A percentile compares a stretch with the other conserved stretches of the same genome.
phyloP scores from a whole-genome alignment of 176 grass and related monocot species.

The Thinopyrum elongatum region DNA sequence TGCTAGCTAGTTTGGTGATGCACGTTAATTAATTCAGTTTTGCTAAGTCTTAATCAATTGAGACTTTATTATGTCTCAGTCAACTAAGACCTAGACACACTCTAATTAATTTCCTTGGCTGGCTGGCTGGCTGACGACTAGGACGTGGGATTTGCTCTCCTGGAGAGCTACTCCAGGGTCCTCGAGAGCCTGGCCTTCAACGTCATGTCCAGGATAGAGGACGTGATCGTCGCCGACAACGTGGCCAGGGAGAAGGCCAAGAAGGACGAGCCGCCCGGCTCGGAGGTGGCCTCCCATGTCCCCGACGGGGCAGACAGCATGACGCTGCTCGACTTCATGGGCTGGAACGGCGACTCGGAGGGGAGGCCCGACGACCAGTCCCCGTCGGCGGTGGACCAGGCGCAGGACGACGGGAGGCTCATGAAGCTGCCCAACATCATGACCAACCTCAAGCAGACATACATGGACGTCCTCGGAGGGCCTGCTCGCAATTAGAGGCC shows the following conservation, averaged over 20 bases:
- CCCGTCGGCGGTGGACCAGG: constrained; percentile 18
- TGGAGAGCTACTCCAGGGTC: constrained; percentile 94
- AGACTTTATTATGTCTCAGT: too few species aligned
- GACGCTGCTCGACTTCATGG: constrained; percentile 86
- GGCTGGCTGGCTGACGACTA: not conserved
- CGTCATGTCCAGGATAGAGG: constrained; percentile 86
- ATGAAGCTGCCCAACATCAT: constrained; percentile 73
- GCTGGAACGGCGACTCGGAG: constrained; percentile 56
- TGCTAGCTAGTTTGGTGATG: too few species aligned
- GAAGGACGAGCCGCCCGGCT: constrained; percentile 19
- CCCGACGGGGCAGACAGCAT: constrained; percentile 28
- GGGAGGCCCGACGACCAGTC: constrained; percentile 22
- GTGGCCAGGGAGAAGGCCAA: constrained; percentile 41
- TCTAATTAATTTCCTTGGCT: not conserved
- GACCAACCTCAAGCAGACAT: constrained; percentile 61
- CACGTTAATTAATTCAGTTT: too few species aligned
- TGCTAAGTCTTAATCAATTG: too few species aligned
- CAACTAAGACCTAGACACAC: too few species aligned
- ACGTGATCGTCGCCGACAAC: constrained; percentile 69
- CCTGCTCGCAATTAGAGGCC: constrained; percentile 57
- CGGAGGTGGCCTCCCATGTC: not conserved
- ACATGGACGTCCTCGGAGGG: constrained; percentile 58
- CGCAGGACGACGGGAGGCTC: constrained; percentile 53
- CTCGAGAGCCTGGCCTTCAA: constrained; percentile 92
- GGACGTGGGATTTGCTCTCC: constrained; percentile 85